Conservation (phyloP, 257 asterid genomes). For the Forsythia suspensa region DNA sequence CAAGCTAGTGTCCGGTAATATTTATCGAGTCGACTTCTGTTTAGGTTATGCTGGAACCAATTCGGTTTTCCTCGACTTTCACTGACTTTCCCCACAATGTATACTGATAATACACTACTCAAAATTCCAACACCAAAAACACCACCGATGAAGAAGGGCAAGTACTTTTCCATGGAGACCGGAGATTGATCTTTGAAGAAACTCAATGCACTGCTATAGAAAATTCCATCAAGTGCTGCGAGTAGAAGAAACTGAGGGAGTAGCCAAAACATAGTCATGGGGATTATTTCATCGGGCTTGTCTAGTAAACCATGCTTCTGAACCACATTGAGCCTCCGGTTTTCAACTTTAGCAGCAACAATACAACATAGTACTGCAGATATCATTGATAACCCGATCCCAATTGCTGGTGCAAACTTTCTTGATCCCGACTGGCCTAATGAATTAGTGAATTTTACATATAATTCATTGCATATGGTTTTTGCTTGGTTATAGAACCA, state of each 20-base stretch:
- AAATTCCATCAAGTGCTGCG: slow-evolving; percentile 28
- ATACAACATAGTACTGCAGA: slow-evolving; percentile 47
- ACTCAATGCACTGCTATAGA: slow-evolving; percentile 12
- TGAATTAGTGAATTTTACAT: no score
- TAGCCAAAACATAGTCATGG: slow-evolving; percentile 52
- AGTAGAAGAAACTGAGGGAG: slow-evolving; percentile 48
- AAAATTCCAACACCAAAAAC: slow-evolving; percentile 34
- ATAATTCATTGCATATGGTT: no score
- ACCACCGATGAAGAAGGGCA: slow-evolving; percentile 16
- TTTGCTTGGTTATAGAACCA: slow-evolving; percentile 34
- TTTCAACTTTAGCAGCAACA: slow-evolving; percentile 52
- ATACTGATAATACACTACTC: slow-evolving; percentile 30
- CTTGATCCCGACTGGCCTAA: no score
- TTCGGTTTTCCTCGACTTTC: slow-evolving; percentile 35
- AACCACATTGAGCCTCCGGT: slow-evolving; percentile 35
- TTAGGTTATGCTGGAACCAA: slow-evolving; percentile 44
- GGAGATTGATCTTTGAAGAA: slow-evolving; percentile 42
- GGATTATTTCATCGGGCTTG: slow-evolving; percentile 37
- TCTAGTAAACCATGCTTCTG: slow-evolving; percentile 35
- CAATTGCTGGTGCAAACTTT: slow-evolving; percentile 26
- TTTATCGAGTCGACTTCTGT: slow-evolving; percentile 45
- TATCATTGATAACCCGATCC: slow-evolving; percentile 39
- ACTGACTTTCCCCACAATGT: slow-evolving; percentile 42
- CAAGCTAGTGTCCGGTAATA: slow-evolving; percentile 47
- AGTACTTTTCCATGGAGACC: slow-evolving; percentile 5